Conservation (phyloP, 192 early-diverging fungal genomes). For the Haplosporangium gracile region DNA sequence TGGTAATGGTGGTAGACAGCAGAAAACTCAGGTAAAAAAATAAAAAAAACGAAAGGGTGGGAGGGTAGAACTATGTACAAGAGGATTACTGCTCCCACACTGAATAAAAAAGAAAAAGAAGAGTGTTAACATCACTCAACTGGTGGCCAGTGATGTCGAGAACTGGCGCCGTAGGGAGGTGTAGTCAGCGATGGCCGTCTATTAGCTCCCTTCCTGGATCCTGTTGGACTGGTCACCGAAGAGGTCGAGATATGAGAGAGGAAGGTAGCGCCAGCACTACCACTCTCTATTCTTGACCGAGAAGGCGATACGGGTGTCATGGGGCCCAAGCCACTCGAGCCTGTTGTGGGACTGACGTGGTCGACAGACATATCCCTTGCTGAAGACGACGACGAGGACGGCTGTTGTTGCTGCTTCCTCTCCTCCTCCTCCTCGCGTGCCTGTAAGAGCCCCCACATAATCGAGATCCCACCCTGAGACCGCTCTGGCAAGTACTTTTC, state of each 20-base stretch:
- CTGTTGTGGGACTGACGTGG: not conserved
- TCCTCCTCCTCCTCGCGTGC: slow-evolving; percentile 32
- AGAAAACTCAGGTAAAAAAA: not conserved
- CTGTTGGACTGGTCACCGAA: not conserved
- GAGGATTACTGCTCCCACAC: slow-evolving; percentile 8
- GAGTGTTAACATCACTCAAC: not conserved
- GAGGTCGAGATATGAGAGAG: not conserved
- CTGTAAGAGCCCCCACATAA: slow-evolving; percentile 54
- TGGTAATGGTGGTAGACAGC: not conserved
- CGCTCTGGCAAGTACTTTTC: slow-evolving; percentile 54
- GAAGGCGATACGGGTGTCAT: not conserved
- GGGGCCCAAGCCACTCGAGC: not conserved
- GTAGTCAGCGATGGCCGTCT: not conserved
- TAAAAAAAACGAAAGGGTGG: not conserved
- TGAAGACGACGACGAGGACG: not conserved
- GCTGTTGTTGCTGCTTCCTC: slow-evolving; percentile 20
- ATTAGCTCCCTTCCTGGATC: not conserved
- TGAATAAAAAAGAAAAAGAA: not conserved
- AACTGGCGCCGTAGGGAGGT: not conserved
- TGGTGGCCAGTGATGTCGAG: not conserved
- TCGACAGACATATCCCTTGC: not conserved
- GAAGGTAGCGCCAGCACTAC: not conserved
- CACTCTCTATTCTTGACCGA: not conserved
- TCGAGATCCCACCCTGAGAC: slow-evolving; percentile 48
- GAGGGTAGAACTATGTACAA: slow-evolving; percentile 9